Base-by-base conservation (phyloP, 140 eudicot species). In the Eryngium alpinum region DNA sequence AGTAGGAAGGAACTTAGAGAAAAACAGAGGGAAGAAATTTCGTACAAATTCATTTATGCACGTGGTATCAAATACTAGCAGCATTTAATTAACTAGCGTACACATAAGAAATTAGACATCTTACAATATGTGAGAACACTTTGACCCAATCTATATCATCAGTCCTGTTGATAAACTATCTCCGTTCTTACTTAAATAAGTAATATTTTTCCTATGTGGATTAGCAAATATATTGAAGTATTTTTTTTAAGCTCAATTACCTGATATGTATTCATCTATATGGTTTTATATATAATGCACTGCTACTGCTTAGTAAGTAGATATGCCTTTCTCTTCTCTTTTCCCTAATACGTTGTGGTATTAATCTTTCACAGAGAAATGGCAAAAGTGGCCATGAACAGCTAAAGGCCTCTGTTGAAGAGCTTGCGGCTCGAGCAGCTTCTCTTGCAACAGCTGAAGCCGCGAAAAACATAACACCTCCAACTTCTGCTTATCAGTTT, bases 401-500 rank as follows among this genome's bases (percentile, higher is more conserved):
- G 79, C 71, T 88, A 44, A 85, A 86, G 82, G 87, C 86, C 75
- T 93, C 96, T 38, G 90, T 95, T 63, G 92, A 90, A 52, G 90
- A 95, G 88, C 97, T 95, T 90, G 97, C 99, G 84, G 89, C 93
- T 52, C 89, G 97, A 29, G 97, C 99, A 59, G 99, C 97, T 62
- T 84, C 87, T 82, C 96, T 93, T 82, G 99, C 99, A 1, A 84
- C 83, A 79, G 84, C 90, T 66, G 97, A 95, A 85, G 97, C 97
- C 76, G 92, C 94, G 67, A 93, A 88, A 85, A 90, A 88, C 79
- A 92, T 95, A 67, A 82, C 77, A n/a, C 86, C 97, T 10, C 99
- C 99, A 38, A 87, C 86, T 84, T 86, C 99, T 1, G 97, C 99
- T 22, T 95, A 89, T 85, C 97, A 95, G 86, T 95, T 95, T 87